Evolutionary conservation across 805 yeast genomes (phyloP).

Genomic region (Yarrowia sp.): DNA sequence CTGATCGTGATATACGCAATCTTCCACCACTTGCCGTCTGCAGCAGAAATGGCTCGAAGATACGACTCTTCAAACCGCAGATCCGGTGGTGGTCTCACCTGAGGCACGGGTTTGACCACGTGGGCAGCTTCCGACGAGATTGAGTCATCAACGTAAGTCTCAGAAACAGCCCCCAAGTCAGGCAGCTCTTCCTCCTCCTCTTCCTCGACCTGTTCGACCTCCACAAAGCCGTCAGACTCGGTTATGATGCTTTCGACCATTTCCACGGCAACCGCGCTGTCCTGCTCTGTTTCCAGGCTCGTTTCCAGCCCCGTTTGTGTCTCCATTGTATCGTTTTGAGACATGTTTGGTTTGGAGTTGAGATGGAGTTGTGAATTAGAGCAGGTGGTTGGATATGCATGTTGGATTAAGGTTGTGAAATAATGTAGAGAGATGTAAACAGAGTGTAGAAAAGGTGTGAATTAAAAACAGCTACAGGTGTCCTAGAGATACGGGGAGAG

Average conservation of each 20-base stretch:
- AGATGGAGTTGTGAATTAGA: too few species aligned
- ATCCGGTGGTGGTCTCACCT: conserved; percentile 30
- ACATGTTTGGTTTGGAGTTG: background rate
- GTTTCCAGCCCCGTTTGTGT: too few species aligned
- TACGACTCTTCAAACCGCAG: conserved; percentile 37
- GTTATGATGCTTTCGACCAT: background rate
- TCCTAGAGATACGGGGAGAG: background rate
- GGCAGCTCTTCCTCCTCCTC: background rate
- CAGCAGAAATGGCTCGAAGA: conserved; percentile 35
- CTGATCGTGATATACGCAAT: conserved; percentile 34
- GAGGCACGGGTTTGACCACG: background rate
- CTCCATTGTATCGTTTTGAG: background rate
- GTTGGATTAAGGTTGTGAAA: background rate
- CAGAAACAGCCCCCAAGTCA: too few species aligned
- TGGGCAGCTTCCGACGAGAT: background rate
- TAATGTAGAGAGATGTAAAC: background rate
- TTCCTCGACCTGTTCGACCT: background rate
- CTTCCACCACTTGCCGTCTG: conserved; percentile 33
- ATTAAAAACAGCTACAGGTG: background rate
- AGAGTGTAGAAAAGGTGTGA: background rate
- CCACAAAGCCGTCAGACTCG: background rate
- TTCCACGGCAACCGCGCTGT: background rate
- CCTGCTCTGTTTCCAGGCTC: background rate
- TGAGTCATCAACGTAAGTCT: background rate
- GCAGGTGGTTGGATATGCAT: background rate